A percentile compares a stretch with the other conserved stretches of the same genome.
Conservation (phyloP, 2,329 filamentous ascomycete species). For the Fusarium temperatum region DNA sequence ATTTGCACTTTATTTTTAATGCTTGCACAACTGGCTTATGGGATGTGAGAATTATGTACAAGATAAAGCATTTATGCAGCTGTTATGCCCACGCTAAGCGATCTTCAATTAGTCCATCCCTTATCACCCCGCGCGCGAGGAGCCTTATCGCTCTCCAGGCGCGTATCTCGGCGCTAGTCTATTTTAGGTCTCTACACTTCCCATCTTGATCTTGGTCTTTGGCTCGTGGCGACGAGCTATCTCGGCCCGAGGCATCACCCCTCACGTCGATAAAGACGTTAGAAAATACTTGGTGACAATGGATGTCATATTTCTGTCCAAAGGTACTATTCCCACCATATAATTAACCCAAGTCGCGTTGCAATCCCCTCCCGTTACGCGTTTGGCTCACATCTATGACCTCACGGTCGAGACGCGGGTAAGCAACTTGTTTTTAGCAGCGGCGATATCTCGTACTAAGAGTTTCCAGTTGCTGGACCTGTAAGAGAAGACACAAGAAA, state of each 20-base stretch:
- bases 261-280: background rate
- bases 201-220: background rate
- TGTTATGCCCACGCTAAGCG: background rate
- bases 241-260: background rate
- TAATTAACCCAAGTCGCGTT: background rate
- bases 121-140: background rate
- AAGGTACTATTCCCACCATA: background rate
- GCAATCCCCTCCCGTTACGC: background rate
- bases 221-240: background rate
- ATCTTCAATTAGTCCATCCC: rapidly evolving
- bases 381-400: background rate
- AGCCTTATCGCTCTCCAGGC: background rate
- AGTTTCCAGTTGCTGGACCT: slow-evolving; percentile 22
- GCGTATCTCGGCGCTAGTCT: background rate
- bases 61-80: rapidly evolving
- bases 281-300: background rate
- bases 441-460: background rate
- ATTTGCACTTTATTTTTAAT: background rate
- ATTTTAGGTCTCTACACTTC: background rate
- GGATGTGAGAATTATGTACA: background rate
- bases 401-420: background rate
- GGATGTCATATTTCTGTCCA: background rate
- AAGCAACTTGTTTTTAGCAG: background rate
- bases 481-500: slow-evolving; percentile 25
- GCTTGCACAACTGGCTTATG: background rate